Conservation (phyloP, 257 asterid species). For the Nicotiana tabacum region DNA sequence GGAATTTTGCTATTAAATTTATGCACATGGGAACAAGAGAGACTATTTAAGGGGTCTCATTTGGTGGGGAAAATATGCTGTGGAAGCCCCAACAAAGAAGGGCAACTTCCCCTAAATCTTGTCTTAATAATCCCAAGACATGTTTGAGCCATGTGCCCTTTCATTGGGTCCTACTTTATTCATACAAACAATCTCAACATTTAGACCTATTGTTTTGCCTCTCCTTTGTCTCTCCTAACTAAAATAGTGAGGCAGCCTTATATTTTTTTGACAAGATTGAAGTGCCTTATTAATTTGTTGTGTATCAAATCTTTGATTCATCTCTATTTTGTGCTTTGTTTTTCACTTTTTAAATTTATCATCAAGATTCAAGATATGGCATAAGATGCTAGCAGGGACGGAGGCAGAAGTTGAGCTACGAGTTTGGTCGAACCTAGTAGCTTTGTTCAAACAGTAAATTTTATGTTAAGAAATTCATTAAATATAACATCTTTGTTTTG, state of each 20-base stretch:
- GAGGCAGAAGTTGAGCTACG: no score
- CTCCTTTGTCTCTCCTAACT: not conserved
- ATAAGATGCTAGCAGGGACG: not conserved
- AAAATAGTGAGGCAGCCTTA: not conserved
- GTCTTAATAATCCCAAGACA: slow-evolving; percentile 51
- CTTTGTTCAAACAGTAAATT: no score
- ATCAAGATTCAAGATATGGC: not conserved
- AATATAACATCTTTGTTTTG: no score
- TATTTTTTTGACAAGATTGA: slow-evolving; percentile 7
- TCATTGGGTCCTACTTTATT: slow-evolving; percentile 34
- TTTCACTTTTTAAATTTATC: not conserved
- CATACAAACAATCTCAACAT: slow-evolving; percentile 3
- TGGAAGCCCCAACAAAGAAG: slow-evolving; percentile 26
- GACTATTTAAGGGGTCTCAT: slow-evolving; percentile 31
- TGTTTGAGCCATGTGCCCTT: slow-evolving; percentile 38
- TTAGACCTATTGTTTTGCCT: not conserved
- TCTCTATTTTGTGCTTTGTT: not conserved
- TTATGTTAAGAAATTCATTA: no score
- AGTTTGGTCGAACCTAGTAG: no score
- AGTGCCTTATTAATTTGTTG: not conserved
- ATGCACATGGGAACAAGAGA: slow-evolving; percentile 43
- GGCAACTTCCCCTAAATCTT: slow-evolving; percentile 27
- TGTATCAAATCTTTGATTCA: not conserved
- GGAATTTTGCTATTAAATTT: slow-evolving; percentile 45
- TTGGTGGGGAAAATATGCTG: slow-evolving; percentile 41